Evolutionary conservation across 2,329 filamentous ascomycete species (phyloP).

Genomic region (Pseudogymnoascus sp.): DNA sequence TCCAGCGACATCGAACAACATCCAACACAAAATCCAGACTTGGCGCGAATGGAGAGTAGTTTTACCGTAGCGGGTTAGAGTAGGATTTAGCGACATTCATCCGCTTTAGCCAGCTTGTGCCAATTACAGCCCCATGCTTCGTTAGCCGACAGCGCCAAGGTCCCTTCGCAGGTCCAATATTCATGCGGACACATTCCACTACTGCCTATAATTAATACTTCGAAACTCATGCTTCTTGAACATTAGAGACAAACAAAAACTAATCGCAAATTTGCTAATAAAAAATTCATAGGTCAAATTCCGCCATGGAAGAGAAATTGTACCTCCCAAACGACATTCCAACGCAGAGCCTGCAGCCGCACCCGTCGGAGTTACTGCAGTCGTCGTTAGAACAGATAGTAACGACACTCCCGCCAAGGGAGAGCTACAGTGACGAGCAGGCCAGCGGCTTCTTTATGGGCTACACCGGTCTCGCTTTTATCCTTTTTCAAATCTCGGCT

Average conservation of each 20-base stretch:
- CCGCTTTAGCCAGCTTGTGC: neutral
- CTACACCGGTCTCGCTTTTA: neutral
- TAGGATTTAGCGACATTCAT: neutral
- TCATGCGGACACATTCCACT: neutral
- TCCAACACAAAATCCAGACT: neutral
- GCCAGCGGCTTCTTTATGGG: conserved; percentile 1
- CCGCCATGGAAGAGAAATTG: neutral
- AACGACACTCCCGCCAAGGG: neutral
- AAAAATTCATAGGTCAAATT: neutral
- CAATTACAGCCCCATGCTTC: neutral
- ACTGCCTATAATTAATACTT: neutral
- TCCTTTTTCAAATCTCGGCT: neutral
- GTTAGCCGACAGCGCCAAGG: neutral
- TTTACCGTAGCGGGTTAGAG: neutral
- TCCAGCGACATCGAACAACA: neutral
- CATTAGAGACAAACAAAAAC: neutral
- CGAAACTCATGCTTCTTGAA: neutral
- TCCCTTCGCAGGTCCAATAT: neutral
- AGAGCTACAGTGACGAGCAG: neutral
- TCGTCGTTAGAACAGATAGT: neutral
- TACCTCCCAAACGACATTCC: neutral
- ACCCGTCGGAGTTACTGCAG: neutral
- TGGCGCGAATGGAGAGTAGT: neutral
- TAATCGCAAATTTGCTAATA: neutral
- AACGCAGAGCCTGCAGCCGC: neutral